These are phyloP conservation scores for Acanthamoeba culbertsoni DNA, from an alignment of 208 protist species.

Conservation along the genomic window DNA sequence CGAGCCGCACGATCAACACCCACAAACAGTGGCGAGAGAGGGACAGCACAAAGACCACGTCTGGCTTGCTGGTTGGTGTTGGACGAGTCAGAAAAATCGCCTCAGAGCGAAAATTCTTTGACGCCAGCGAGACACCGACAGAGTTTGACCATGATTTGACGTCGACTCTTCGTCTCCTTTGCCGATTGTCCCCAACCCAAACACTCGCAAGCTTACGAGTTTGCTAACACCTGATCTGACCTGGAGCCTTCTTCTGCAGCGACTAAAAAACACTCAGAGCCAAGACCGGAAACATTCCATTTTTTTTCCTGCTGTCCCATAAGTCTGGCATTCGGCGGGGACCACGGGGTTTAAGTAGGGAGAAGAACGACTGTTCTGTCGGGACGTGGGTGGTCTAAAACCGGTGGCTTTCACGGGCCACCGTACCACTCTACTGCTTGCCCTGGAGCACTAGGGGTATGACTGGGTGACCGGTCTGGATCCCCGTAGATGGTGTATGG, in stretches of 20 bases:
- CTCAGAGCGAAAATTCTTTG: too few species aligned
- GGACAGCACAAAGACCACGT: too few species aligned
- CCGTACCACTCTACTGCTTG: conserved; percentile 1
- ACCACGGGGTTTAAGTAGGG: not conserved
- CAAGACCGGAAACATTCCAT: not conserved
- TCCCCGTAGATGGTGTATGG: conserved; percentile 45
- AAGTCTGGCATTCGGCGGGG: not conserved
- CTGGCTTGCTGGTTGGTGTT: too few species aligned
- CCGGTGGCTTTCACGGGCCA: conserved; percentile 13
- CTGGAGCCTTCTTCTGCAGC: not conserved
- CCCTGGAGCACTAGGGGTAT: conserved; percentile 21
- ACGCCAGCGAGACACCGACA: too few species aligned
- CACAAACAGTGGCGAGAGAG: too few species aligned
- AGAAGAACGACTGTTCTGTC: not conserved
- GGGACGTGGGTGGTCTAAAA: conserved; percentile 25
- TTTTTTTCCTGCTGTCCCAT: conserved; percentile 31
- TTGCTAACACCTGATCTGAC: too few species aligned
- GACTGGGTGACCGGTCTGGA: not conserved
- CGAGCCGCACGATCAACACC: too few species aligned
- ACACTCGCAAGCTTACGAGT: too few species aligned
- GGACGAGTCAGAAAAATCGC: too few species aligned
- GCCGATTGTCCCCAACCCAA: too few species aligned
- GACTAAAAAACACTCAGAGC: not conserved
- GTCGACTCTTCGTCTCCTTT: too few species aligned
- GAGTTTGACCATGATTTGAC: too few species aligned